A percentile compares a stretch with the other conserved stretches of the same genome.
These are phyloP conservation scores for Serendipita sp. DNA, from an alignment of 768 basidiomycete genomes.

Conservation along the genomic window DNA sequence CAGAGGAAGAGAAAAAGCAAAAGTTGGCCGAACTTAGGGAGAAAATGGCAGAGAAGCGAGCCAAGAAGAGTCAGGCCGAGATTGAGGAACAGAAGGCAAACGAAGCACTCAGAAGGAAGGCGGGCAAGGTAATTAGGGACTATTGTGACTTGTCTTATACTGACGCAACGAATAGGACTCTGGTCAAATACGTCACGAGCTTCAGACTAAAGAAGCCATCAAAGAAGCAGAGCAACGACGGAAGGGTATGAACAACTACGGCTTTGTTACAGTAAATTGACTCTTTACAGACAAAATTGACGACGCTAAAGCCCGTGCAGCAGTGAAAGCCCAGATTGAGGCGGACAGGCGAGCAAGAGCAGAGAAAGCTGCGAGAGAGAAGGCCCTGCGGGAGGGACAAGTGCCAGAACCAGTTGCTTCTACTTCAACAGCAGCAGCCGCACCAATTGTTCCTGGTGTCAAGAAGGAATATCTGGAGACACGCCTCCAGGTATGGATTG, in stretches of 20 bases:
- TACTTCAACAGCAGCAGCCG: conserved; percentile 21
- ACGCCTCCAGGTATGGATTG: conserved; percentile 37
- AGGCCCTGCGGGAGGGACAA: conserved; percentile 70
- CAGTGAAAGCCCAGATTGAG: conserved; percentile 86
- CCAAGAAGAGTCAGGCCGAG: conserved; percentile 54
- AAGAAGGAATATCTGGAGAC: conserved; percentile 77
- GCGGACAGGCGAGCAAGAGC: conserved; percentile 81
- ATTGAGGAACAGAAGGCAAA: conserved; percentile 55
- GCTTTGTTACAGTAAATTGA: too few relatives aligned
- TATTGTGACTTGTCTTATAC: not conserved
- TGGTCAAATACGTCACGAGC: conserved; percentile 53
- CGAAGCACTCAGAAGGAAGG: conserved; percentile 69
- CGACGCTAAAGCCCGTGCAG: conserved; percentile 71
- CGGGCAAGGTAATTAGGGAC: conserved; percentile 41
- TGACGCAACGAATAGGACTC: conserved; percentile 35
- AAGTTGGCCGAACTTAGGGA: conserved; percentile 62
- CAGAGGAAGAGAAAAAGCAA: conserved; percentile 80
- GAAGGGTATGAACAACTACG: conserved; percentile 35
- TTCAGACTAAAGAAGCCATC: conserved; percentile 59
- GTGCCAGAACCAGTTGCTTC: conserved; percentile 14
- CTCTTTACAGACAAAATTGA: conserved; percentile 61
- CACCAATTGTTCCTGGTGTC: conserved; percentile 25
- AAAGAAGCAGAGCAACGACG: conserved; percentile 73
- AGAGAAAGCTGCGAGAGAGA: conserved; percentile 77
- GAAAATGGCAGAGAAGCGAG: conserved; percentile 69